These are phyloP conservation scores for Colletotrichum plurivorum DNA, from an alignment of 2,329 filamentous ascomycete genomes.

Conservation along the genomic window DNA sequence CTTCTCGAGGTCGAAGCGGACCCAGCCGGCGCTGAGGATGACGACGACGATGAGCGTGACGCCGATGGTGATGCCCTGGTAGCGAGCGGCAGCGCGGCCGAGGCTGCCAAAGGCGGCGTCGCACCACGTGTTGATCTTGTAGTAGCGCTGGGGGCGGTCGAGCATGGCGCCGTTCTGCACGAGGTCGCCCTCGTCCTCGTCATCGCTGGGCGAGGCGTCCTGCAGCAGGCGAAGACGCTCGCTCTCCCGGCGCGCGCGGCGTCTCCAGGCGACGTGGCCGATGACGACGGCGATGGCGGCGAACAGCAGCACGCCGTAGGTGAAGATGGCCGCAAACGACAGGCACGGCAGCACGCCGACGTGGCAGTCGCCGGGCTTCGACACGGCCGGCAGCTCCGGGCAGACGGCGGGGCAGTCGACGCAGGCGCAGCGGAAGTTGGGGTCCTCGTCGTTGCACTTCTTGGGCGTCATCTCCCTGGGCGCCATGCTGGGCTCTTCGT, in stretches of 20 bases:
- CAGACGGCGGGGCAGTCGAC: constrained; percentile 93
- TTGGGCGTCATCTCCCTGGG: constrained; percentile 81
- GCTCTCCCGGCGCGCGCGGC: constrained; percentile 80
- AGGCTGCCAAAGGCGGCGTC: constrained; percentile 85
- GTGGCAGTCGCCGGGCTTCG: constrained; percentile 78
- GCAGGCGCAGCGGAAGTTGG: constrained; percentile 90
- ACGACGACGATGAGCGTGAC: constrained; percentile 81
- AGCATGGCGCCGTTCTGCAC: constrained; percentile 82
- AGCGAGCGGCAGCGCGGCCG: constrained; percentile 84
- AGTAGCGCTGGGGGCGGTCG: constrained; percentile 83
- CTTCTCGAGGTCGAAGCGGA: constrained; percentile 89
- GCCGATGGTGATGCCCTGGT: constrained; percentile 86
- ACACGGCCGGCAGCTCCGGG: constrained; percentile 83
- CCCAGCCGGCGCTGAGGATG: constrained; percentile 88
- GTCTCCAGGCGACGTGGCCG: constrained; percentile 82
- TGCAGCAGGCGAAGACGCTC: constrained; percentile 90
- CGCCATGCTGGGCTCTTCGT: constrained; percentile 78
- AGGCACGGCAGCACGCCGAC: constrained; percentile 93
- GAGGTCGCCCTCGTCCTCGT: constrained; percentile 93
- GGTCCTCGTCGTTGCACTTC: constrained; percentile 90
- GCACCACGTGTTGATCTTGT: constrained; percentile 86
- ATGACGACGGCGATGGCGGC: constrained; percentile 76
- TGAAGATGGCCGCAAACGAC: constrained; percentile 91
- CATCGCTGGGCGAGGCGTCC: constrained; percentile 86
- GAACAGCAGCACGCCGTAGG: constrained; percentile 83